phyloP scores from a whole-genome alignment of 306 rosid genomes.

The Medicago ruthenica region DNA sequence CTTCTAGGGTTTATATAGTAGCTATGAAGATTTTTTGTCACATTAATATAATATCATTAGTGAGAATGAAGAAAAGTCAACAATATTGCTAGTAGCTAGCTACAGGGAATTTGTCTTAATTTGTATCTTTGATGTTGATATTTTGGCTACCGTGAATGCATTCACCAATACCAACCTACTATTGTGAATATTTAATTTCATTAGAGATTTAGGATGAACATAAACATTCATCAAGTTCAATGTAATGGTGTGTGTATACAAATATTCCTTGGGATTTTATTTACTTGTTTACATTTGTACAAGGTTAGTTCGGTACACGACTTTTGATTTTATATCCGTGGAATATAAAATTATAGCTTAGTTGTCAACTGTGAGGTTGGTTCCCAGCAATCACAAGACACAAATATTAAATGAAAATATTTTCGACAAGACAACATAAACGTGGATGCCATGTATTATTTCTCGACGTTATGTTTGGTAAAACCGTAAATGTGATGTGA shows the following conservation, averaged over 20 bases:
- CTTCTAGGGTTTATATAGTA: background rate
- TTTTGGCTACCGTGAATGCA: constrained; percentile 29
- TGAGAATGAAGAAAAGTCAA: constrained; percentile 36
- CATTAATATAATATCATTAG: background rate
- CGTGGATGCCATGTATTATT: background rate
- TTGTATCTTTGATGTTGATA: background rate
- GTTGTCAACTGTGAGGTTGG: constrained; percentile 9
- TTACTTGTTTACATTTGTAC: background rate
- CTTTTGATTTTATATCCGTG: background rate
- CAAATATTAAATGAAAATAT: background rate
- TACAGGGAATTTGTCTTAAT: background rate
- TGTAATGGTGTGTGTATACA: background rate
- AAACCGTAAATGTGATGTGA: no score
- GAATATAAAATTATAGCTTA: background rate
- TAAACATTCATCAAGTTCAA: background rate
- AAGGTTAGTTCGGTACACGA: constrained; percentile 10
- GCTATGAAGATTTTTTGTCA: background rate
- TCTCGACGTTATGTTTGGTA: no score
- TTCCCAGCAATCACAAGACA: constrained; percentile 11
- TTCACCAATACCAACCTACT: constrained; percentile 5
- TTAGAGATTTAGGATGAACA: background rate
- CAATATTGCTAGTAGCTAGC: background rate
- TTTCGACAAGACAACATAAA: background rate
- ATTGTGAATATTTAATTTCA: background rate
- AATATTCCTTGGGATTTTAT: constrained; percentile 1